Evolutionary conservation across 2,329 filamentous ascomycete genomes (phyloP).

Genomic region (Ciborinia camelliae): DNA sequence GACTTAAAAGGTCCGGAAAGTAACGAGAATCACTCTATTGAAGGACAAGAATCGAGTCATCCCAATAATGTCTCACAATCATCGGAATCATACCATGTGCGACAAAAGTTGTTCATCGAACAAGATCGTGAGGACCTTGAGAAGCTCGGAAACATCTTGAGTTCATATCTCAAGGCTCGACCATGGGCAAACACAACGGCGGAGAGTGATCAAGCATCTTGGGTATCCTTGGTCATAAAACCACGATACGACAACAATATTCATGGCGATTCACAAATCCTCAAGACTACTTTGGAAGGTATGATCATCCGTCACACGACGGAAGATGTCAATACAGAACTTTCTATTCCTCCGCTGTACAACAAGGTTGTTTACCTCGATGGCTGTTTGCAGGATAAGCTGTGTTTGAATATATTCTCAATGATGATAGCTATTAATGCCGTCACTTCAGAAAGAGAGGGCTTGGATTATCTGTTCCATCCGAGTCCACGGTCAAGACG

Average conservation of each 20-base stretch:
- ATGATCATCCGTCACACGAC: constrained; percentile 78
- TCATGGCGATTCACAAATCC: constrained; percentile 57
- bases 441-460: constrained; percentile 79
- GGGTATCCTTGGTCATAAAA: constrained; percentile 69
- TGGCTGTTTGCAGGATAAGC: constrained; percentile 78
- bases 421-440: constrained; percentile 83
- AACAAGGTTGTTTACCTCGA: constrained; percentile 72
- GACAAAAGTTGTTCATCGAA: constrained; percentile 26
- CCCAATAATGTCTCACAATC: too few species aligned
- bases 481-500: constrained; percentile 64
- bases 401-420: constrained; percentile 80
- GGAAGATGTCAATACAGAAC: constrained; percentile 63
- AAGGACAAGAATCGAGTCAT: neutral
- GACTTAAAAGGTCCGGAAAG: constrained; percentile 41
- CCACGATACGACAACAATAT: constrained; percentile 49
- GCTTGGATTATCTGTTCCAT: constrained; percentile 87
- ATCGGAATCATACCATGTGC: neutral
- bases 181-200: constrained; percentile 68
- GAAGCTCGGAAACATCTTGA: constrained; percentile 61
- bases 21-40: neutral
- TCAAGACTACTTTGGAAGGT: constrained; percentile 68
- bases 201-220: constrained; percentile 58
- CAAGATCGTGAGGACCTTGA: constrained; percentile 63
- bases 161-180: constrained; percentile 69
- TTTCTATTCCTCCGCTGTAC: constrained; percentile 65